A percentile compares a stretch with the other conserved stretches of the same genome.
Conservation (phyloP, 306 rosid species). For the Styphnolobium japonicum region DNA sequence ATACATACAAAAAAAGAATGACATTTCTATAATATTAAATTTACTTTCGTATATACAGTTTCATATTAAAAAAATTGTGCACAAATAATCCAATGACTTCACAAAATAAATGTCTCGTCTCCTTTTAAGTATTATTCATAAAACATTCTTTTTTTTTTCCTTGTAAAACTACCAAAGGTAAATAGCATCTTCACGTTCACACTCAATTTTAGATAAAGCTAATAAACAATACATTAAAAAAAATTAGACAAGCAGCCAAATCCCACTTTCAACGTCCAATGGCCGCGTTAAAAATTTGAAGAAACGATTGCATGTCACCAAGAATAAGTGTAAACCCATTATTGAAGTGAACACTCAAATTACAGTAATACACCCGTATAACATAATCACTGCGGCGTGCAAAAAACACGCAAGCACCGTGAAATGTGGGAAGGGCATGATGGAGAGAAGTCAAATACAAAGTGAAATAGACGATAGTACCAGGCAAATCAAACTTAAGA, state of each 20-base stretch:
- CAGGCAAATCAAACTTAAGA: conserved; percentile 11
- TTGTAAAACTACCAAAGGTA: neutral
- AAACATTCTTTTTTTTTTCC: no score
- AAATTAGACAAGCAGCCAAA: neutral
- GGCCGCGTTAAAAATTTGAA: neutral
- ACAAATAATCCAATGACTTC: no score
- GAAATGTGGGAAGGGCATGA: neutral
- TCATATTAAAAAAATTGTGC: no score
- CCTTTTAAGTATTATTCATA: no score
- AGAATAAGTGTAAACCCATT: conserved; percentile 8
- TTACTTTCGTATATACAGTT: no score
- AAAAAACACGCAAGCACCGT: conserved; percentile 9
- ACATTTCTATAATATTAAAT: no score
- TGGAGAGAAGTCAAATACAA: conserved; percentile 6
- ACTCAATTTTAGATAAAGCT: neutral
- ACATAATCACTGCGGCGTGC: conserved; percentile 16
- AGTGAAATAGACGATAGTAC: conserved; percentile 17
- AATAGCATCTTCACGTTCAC: neutral
- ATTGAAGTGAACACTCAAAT: conserved; percentile 12
- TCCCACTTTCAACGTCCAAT: neutral
- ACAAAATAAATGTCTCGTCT: no score
- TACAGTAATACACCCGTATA: conserved; percentile 2
- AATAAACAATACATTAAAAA: neutral
- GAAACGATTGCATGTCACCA: neutral
- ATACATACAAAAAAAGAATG: no score